Conservation (phyloP, 306 rosid genomes). For the Begonia peltatifolia region DNA sequence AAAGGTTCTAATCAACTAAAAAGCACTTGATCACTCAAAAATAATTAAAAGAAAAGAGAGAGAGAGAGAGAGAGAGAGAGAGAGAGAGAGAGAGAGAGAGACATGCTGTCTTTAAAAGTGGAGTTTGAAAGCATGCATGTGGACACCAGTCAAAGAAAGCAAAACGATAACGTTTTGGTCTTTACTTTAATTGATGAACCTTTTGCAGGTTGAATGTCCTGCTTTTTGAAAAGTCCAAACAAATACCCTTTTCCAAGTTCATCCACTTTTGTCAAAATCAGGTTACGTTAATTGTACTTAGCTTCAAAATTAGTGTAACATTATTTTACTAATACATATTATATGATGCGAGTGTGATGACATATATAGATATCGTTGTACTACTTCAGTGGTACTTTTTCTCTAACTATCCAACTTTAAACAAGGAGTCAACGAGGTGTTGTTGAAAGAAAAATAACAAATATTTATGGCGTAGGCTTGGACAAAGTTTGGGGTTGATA, state of each 20-base stretch:
- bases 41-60: background rate
- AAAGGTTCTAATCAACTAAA: background rate
- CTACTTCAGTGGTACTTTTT: too few relatives aligned
- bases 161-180: slow-evolving; percentile 9
- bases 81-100: background rate
- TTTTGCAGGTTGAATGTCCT: background rate
- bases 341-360: too few relatives aligned
- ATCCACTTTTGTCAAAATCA: slow-evolving; percentile 1
- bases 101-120: slow-evolving; percentile 4
- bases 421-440: too few relatives aligned
- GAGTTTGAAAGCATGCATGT: slow-evolving; percentile 1
- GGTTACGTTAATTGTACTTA: too few relatives aligned
- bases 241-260: slow-evolving; percentile 4
- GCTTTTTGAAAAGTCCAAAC: background rate
- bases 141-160: slow-evolving; percentile 4
- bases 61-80: background rate
- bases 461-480: too few relatives aligned
- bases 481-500: too few relatives aligned
- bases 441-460: too few relatives aligned
- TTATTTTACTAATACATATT: too few relatives aligned
- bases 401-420: too few relatives aligned
- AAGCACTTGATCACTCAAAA: background rate
- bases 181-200: background rate
- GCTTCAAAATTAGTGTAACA: too few relatives aligned
- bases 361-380: too few relatives aligned